Evolutionary conservation across 148 eudicot species (phyloP).

Genomic region (Hydrangea macrophylla): DNA sequence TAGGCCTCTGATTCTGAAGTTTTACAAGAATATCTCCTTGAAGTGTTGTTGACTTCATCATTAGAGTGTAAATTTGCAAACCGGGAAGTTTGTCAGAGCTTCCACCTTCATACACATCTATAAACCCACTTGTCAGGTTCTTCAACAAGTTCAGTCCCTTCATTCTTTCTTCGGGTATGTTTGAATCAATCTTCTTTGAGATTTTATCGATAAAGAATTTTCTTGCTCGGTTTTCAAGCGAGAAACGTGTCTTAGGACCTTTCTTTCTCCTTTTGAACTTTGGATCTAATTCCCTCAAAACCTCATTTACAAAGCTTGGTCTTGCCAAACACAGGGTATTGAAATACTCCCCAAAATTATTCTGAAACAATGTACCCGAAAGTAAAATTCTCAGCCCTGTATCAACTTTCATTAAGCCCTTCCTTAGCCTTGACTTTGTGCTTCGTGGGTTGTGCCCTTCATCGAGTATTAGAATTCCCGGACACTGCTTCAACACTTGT

Average conservation of each 20-base stretch:
- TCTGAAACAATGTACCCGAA: slow-evolving; percentile 89
- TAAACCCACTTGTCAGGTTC: slow-evolving; percentile 73
- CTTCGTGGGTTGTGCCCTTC: slow-evolving; percentile 99
- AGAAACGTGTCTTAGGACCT: slow-evolving; percentile 49
- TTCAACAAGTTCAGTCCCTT: slow-evolving; percentile 66
- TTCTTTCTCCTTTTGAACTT: slow-evolving; percentile 65
- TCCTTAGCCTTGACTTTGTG: slow-evolving; percentile 83
- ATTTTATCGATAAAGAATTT: slow-evolving; percentile 80
- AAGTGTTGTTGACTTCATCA: slow-evolving; percentile 87
- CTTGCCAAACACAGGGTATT: slow-evolving; percentile 89
- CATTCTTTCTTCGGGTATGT: slow-evolving; percentile 44
- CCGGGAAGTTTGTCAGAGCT: slow-evolving; percentile 81
- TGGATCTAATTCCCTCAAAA: slow-evolving; percentile 68
- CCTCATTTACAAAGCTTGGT: slow-evolving; percentile 79
- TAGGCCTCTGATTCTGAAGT: slow-evolving; percentile 64
- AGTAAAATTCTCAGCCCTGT: slow-evolving; percentile 76
- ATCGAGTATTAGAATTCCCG: slow-evolving; percentile 79
- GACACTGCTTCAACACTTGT: slow-evolving; percentile 71
- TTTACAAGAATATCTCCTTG: slow-evolving; percentile 65
- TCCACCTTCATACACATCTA: slow-evolving; percentile 88
- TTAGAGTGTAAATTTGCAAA: slow-evolving; percentile 73
- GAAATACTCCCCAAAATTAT: slow-evolving; percentile 94
- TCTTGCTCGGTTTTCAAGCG: slow-evolving; percentile 81
- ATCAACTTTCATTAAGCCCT: slow-evolving; percentile 76
- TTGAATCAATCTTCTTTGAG: slow-evolving; percentile 64